These are phyloP conservation scores for Corylus americana DNA, from an alignment of 306 rosid species.

Conservation along the genomic window DNA sequence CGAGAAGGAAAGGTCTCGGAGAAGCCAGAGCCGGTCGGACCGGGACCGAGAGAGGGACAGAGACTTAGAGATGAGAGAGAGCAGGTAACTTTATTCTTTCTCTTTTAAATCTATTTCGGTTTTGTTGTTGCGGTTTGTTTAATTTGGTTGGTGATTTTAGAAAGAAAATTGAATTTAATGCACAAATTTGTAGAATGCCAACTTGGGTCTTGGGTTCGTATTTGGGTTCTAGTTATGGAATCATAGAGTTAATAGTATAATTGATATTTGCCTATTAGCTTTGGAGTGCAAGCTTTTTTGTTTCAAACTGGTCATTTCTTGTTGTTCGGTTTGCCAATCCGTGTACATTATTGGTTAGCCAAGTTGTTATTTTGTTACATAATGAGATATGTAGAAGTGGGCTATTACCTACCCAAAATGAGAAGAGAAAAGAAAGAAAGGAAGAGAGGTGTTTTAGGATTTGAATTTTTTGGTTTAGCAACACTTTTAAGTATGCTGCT, in stretches of 20 bases:
- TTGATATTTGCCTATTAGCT: not conserved
- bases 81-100: constrained; percentile 45
- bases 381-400: not conserved
- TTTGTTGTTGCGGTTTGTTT: not conserved
- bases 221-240: not conserved
- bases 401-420: not conserved
- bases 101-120: not conserved
- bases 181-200: not conserved
- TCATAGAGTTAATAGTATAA: not conserved
- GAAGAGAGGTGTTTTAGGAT: too few species aligned
- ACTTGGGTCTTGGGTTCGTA: not conserved
- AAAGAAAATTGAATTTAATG: not conserved
- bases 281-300: not conserved
- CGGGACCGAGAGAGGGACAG: constrained; percentile 68
- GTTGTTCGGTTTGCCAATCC: not conserved
- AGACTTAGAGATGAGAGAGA: constrained; percentile 63
- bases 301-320: not conserved
- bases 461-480: too few species aligned
- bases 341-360: not conserved
- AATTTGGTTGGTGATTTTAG: not conserved
- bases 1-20: constrained; percentile 47
- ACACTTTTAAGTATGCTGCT: too few species aligned
- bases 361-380: too few species aligned
- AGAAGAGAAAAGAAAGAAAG: too few species aligned
- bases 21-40: constrained; percentile 61